Evolutionary conservation across 192 early-diverging fungal genomes (phyloP).

Genomic region (Gonapodya sp.): DNA sequence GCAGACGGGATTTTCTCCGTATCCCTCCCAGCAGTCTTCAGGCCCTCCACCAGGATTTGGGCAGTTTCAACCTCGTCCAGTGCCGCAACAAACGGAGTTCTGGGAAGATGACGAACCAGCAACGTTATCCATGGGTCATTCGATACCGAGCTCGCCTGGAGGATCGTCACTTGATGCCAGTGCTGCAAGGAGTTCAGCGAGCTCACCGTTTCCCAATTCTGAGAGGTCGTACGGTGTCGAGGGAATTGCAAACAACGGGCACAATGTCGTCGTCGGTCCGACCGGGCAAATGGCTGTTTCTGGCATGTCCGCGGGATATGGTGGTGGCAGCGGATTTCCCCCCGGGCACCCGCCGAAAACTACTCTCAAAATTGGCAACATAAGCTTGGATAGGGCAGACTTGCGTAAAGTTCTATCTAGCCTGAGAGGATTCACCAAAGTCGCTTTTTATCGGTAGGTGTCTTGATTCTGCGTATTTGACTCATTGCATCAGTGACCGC

Average conservation of each 20-base stretch:
- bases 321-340: background rate
- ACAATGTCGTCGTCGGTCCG: background rate
- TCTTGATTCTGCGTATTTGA: constrained; percentile 5
- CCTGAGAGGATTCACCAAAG: background rate
- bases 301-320: background rate
- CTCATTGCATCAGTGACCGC: background rate
- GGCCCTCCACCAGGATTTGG: background rate
- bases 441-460: constrained; percentile 12
- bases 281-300: background rate
- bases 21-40: background rate
- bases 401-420: background rate
- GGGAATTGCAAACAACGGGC: background rate
- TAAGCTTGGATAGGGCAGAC: background rate
- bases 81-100: background rate
- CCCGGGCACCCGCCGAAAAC: background rate
- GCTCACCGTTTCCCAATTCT: background rate
- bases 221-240: background rate
- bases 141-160: constrained; percentile 6
- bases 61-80: background rate
- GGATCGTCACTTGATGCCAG: background rate
- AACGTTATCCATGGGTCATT: background rate
- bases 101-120: constrained; percentile 6
- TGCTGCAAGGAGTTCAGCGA: background rate
- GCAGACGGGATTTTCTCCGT: background rate
- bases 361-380: constrained; percentile 4